Percentiles rank a stretch among this genome's conserved stretches.
These are phyloP conservation scores for Syncephalastrum contaminatum DNA, from an alignment of 371 early-diverging fungal genomes.

Conservation along the genomic window DNA sequence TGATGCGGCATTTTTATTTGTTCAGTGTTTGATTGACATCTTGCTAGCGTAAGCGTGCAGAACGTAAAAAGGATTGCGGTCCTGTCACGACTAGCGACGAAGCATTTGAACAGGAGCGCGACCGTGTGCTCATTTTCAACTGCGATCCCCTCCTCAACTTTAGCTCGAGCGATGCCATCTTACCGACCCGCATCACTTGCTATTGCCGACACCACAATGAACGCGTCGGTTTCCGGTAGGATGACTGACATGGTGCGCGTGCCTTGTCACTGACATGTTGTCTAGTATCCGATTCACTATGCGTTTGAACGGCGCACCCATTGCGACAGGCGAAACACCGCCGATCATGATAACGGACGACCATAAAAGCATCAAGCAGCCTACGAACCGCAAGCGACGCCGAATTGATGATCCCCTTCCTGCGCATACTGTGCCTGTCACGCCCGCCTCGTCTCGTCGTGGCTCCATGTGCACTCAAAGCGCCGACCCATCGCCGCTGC, in stretches of 20 bases:
- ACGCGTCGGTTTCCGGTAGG: slow-evolving; percentile 78
- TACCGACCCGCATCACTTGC: slow-evolving; percentile 92
- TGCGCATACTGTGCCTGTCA: slow-evolving; percentile 11
- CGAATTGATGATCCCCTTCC: neutral
- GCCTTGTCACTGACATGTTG: neutral
- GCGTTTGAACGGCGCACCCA: slow-evolving; percentile 57
- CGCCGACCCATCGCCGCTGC: too few species aligned
- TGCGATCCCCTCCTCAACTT: slow-evolving; percentile 82
- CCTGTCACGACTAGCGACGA: slow-evolving; percentile 20
- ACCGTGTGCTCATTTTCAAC: slow-evolving; percentile 78
- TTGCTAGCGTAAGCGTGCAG: slow-evolving; percentile 44
- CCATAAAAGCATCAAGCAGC: slow-evolving; percentile 71
- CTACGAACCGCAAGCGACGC: neutral
- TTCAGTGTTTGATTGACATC: slow-evolving; percentile 1
- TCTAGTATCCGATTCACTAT: slow-evolving; percentile 66
- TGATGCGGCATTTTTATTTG: neutral
- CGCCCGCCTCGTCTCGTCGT: slow-evolving; percentile 19
- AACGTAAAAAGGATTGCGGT: slow-evolving; percentile 36
- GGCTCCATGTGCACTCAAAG: slow-evolving; percentile 1
- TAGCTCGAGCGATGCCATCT: slow-evolving; percentile 74
- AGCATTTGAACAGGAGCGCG: slow-evolving; percentile 25
- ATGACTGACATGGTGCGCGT: neutral
- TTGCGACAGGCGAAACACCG: slow-evolving; percentile 82
- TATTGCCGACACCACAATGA: slow-evolving; percentile 94
- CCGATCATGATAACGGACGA: slow-evolving; percentile 95